Evolutionary conservation across 2,329 filamentous ascomycete genomes (phyloP).

Genomic region (Fusarium sp.): DNA sequence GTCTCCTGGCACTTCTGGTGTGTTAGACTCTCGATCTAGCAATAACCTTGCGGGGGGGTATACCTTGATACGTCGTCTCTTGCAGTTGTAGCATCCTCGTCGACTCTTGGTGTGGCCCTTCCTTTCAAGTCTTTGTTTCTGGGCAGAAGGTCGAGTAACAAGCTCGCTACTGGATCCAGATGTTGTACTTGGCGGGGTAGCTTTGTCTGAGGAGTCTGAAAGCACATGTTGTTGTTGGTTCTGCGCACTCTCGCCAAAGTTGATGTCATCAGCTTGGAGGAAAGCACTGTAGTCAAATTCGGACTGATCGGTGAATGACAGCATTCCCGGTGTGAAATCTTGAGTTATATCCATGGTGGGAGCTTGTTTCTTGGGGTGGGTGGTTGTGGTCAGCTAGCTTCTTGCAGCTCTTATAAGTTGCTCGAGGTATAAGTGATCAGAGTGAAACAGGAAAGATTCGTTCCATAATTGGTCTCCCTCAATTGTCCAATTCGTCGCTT

Average conservation of each 20-base stretch:
- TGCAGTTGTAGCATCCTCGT: constrained; percentile 75
- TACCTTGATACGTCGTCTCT: constrained; percentile 73
- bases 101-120: constrained; percentile 75
- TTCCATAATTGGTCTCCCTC: background rate
- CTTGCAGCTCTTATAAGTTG: constrained; percentile 8
- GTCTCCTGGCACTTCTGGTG: constrained; percentile 69
- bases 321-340: constrained; percentile 41
- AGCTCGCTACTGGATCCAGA: constrained; percentile 37
- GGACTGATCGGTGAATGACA: constrained; percentile 46
- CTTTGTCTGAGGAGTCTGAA: constrained; percentile 47
- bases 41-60: background rate
- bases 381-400: background rate
- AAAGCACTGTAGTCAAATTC: constrained; percentile 56
- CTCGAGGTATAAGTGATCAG: background rate
- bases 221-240: constrained; percentile 27
- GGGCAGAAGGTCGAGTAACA: constrained; percentile 20
- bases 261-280: constrained; percentile 46
- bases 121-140: constrained; percentile 59
- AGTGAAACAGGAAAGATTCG: background rate
- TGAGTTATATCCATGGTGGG: constrained; percentile 47
- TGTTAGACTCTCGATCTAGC: constrained; percentile 15
- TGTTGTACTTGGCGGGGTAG: constrained; percentile 47
- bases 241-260: constrained; percentile 33
- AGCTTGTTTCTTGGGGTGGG: background rate
- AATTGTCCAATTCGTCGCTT: background rate